Evolutionary conservation across 78 protist species (phyloP).

Genomic region (Dictyostelium firmibasis): DNA sequence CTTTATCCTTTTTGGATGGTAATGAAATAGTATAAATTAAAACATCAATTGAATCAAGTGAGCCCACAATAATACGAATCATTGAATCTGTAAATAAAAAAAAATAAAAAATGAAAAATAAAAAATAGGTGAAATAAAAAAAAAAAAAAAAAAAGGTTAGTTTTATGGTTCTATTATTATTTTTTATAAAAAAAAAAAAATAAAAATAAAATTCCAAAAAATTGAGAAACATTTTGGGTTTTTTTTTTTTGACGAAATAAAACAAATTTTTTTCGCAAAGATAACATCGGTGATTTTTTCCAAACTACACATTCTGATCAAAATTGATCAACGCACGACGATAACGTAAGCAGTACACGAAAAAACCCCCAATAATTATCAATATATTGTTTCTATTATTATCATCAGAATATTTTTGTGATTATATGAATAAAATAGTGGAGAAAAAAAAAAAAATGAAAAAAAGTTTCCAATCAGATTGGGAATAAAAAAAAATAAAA

Average conservation of each 20-base stretch:
- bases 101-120: not conserved
- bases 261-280: not conserved
- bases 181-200: not conserved
- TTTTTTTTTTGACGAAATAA: not conserved
- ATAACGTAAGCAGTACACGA: not conserved
- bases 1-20: conserved; percentile 44
- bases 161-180: too few relatives aligned
- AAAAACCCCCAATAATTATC: not conserved
- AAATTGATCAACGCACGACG: not conserved
- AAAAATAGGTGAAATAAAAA: too few relatives aligned
- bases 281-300: not conserved
- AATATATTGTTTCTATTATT: too few relatives aligned
- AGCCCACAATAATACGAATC: conserved; percentile 52
- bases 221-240: not conserved
- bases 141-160: not conserved
- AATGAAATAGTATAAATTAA: conserved; percentile 53
- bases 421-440: too few relatives aligned
- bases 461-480: not conserved
- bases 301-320: not conserved
- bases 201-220: not conserved
- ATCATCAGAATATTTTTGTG: not conserved
- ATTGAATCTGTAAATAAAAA: conserved; percentile 17
- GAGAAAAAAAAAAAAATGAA: too few relatives aligned
- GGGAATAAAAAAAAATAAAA: too few relatives aligned
- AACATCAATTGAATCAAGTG: conserved; percentile 48